Percentiles rank a stretch among this genome's conserved stretches.
Conservation (phyloP, 495 filamentous ascomycete genomes). For the Parathielavia hyrcaniae region DNA sequence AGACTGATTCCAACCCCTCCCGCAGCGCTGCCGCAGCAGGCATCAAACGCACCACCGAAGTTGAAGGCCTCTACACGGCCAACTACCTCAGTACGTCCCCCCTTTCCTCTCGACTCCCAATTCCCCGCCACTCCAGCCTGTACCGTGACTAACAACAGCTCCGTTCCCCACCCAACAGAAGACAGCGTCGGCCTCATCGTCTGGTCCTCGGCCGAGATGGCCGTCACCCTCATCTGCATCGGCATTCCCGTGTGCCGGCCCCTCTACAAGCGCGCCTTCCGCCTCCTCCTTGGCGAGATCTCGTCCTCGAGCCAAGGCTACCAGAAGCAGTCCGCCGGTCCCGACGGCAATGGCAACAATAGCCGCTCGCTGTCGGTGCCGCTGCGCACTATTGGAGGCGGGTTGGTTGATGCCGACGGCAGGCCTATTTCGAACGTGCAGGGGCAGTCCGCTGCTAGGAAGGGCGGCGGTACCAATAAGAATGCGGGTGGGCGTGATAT, state of each 20-base stretch:
- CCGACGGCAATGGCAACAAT: not conserved
- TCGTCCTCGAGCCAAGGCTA: not conserved
- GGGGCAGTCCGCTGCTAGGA: not conserved
- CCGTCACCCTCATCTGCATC: conserved; percentile 27
- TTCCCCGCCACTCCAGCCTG: not conserved
- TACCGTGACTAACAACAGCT: too few relatives aligned
- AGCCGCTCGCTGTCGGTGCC: conserved; percentile 5
- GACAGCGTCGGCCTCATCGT: conserved; percentile 23
- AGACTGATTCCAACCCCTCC: too few relatives aligned
- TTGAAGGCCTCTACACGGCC: conserved; percentile 21
- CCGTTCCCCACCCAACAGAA: too few relatives aligned
- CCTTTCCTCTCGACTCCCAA: not conserved
- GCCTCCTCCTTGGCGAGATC: conserved; percentile 11
- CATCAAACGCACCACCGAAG: conserved; percentile 22
- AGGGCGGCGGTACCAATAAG: not conserved
- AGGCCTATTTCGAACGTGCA: not conserved
- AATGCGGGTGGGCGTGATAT: not conserved
- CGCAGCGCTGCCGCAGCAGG: conserved; percentile 25
- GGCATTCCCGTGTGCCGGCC: conserved; percentile 16
- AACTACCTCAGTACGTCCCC: conserved; percentile 17
- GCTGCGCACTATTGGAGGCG: conserved; percentile 16
- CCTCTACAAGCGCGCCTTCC: conserved; percentile 17
- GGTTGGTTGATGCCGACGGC: conserved; percentile 10
- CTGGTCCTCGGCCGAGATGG: conserved; percentile 26
- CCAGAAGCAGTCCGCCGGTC: conserved; percentile 6